These are phyloP conservation scores for Beta vulgaris DNA, from an alignment of 148 eudicot genomes.

Conservation along the genomic window DNA sequence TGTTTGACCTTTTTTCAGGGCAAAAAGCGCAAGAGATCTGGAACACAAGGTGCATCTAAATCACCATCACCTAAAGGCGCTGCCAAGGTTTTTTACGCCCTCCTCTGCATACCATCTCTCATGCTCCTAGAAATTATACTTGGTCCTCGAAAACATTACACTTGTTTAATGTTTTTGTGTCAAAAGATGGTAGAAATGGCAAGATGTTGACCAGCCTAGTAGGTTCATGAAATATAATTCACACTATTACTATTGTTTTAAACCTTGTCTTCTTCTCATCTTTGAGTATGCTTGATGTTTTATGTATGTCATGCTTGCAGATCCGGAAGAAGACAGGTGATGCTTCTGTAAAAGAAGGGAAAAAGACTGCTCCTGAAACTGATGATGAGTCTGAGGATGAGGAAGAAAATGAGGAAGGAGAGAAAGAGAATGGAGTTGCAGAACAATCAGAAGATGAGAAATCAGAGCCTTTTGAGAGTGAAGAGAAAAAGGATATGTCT, in stretches of 20 bases:
- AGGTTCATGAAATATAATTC: too few relatives aligned
- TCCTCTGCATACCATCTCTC: not conserved
- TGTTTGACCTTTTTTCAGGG: conserved; percentile 50
- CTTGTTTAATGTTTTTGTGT: not conserved
- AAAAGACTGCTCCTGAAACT: conserved; percentile 39
- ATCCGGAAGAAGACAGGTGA: conserved; percentile 35
- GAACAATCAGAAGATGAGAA: conserved; percentile 53
- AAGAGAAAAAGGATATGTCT: conserved; percentile 39
- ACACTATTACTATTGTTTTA: too few relatives aligned
- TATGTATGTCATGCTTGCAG: conserved; percentile 35
- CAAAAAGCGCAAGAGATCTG: conserved; percentile 72
- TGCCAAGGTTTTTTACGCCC: conserved; percentile 50
- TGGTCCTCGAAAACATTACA: not conserved
- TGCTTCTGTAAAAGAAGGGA: conserved; percentile 41
- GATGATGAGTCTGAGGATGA: conserved; percentile 57
- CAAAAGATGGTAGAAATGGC: not conserved
- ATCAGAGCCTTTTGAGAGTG: conserved; percentile 47
- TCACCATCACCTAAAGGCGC: conserved; percentile 58
- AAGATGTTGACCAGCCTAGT: too few relatives aligned
- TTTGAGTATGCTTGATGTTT: not conserved
- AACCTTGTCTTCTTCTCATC: too few relatives aligned
- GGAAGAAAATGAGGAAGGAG: conserved; percentile 36
- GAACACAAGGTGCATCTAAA: conserved; percentile 41
- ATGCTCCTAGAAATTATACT: not conserved
- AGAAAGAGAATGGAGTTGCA: conserved; percentile 49